These are phyloP conservation scores for Crithidia acanthocephali DNA, from an alignment of 208 protist genomes.

Conservation along the genomic window DNA sequence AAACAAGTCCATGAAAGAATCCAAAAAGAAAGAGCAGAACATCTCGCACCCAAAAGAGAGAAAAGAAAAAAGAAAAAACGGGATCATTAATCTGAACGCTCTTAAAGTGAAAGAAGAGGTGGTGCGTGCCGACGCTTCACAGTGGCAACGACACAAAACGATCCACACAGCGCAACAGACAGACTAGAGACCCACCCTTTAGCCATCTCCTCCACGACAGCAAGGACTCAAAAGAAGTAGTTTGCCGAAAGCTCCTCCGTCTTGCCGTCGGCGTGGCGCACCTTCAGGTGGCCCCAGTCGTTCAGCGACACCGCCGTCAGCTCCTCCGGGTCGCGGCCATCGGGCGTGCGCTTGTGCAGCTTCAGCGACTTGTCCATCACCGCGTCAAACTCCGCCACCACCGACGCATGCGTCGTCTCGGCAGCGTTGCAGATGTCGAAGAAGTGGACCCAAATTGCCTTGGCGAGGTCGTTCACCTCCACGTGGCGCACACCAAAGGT, in stretches of 20 bases:
- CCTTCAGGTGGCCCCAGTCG: conserved; percentile 63
- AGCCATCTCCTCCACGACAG: too few species aligned
- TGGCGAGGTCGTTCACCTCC: conserved; percentile 37
- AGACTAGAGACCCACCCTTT: too few species aligned
- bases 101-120: neutral
- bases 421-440: conserved; percentile 36
- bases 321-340: conserved; percentile 45
- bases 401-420: conserved; percentile 15
- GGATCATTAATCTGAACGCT: neutral
- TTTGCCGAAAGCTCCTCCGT: conserved; percentile 58
- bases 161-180: too few species aligned
- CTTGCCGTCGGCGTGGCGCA: conserved; percentile 41
- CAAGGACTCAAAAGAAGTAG: conserved; percentile 69
- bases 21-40: too few species aligned
- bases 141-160: too few species aligned
- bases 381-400: conserved; percentile 55
- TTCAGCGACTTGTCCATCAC: conserved; percentile 50
- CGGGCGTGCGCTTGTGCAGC: conserved; percentile 45
- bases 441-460: conserved; percentile 47
- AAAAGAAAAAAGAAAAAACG: neutral
- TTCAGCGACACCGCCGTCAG: conserved; percentile 55
- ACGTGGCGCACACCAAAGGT: conserved; percentile 14
- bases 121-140: too few species aligned
- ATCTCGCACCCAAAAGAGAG: neutral
- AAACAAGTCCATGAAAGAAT: too few species aligned